Conservation (phyloP, 2,329 filamentous ascomycete genomes). For the Colletotrichum trifolii region DNA sequence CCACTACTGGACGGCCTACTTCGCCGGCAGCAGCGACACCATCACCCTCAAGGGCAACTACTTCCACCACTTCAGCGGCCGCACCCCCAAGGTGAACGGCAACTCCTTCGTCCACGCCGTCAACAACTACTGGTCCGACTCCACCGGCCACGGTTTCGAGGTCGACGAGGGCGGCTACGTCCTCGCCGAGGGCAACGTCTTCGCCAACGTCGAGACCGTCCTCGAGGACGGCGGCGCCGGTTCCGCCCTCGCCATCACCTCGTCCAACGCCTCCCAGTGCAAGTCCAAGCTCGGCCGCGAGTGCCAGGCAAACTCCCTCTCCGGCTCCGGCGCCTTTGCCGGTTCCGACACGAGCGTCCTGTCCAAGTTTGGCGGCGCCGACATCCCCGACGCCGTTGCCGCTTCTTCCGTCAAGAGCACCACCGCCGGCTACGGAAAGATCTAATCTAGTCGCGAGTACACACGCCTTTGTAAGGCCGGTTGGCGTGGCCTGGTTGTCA, state of each 20-base stretch:
- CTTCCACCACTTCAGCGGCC: conserved; percentile 69
- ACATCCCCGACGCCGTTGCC: conserved; percentile 44
- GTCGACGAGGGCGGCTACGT: conserved; percentile 55
- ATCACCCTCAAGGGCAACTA: conserved; percentile 71
- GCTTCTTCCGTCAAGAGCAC: conserved; percentile 47
- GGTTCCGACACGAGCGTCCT: conserved; percentile 60
- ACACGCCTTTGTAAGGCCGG: background rate
- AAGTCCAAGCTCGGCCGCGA: conserved; percentile 56
- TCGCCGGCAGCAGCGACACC: conserved; percentile 65
- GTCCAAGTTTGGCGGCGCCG: conserved; percentile 59
- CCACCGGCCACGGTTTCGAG: conserved; percentile 67
- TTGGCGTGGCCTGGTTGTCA: background rate
- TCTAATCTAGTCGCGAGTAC: conserved; percentile 41
- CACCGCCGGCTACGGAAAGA: conserved; percentile 59
- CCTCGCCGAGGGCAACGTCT: conserved; percentile 67
- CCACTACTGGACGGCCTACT: conserved; percentile 70
- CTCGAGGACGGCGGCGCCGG: conserved; percentile 44
- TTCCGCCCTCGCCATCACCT: conserved; percentile 26
- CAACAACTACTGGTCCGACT: conserved; percentile 71
- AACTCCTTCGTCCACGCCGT: conserved; percentile 68
- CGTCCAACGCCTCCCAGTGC: conserved; percentile 49
- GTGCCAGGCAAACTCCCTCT: conserved; percentile 63
- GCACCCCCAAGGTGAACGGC: conserved; percentile 67
- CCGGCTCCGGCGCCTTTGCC: conserved; percentile 50
- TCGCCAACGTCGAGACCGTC: conserved; percentile 61